phyloP scores from a whole-genome alignment of 2,329 filamentous ascomycete species.

The Coniochaeta sp. region DNA sequence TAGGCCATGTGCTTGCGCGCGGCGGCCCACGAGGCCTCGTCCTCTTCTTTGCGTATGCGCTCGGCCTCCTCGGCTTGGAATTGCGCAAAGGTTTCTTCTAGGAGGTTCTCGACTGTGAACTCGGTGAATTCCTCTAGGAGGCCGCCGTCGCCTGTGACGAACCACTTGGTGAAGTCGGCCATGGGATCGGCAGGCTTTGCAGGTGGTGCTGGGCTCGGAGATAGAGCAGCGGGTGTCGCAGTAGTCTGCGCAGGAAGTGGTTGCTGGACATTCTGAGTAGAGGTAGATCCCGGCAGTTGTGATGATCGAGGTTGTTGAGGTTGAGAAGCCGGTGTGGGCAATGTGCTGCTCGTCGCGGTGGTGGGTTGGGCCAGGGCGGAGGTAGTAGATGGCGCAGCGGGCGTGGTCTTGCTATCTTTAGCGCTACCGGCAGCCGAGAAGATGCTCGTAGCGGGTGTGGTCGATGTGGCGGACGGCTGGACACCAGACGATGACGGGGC shows the following conservation, averaged over 20 bases:
- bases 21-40: constrained; percentile 36
- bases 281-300: background rate
- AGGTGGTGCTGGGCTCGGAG: background rate
- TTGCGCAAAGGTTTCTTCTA: constrained; percentile 32
- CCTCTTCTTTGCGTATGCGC: constrained; percentile 37
- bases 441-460: background rate
- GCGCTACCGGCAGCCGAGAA: background rate
- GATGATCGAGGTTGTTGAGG: background rate
- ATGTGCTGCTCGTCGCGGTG: background rate
- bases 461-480: background rate
- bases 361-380: background rate
- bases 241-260: background rate
- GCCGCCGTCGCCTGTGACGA: constrained; percentile 44
- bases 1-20: constrained; percentile 41
- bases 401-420: background rate
- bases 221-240: background rate
- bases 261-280: background rate
- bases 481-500: background rate
- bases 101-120: constrained; percentile 35
- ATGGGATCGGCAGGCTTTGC: constrained; percentile 30
- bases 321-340: background rate
- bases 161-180: constrained; percentile 46
- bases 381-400: background rate
- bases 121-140: constrained; percentile 43
- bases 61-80: constrained; percentile 33